Evolutionary conservation across 768 basidiomycete genomes (phyloP).

Genomic region (Suillus fuscotomentosus): DNA sequence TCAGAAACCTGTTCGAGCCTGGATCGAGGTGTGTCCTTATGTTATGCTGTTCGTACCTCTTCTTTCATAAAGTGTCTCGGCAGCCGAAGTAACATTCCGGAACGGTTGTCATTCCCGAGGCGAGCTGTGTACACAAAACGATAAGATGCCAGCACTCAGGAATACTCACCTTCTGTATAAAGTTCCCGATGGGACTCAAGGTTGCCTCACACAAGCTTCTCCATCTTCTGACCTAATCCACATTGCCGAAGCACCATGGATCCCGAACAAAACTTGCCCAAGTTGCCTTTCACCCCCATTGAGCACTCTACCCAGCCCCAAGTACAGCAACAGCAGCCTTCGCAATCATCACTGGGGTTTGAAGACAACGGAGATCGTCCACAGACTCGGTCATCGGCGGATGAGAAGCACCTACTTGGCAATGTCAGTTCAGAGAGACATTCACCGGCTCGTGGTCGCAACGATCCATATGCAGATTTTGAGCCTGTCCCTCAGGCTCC

Average conservation of each 20-base stretch:
- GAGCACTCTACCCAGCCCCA: neutral
- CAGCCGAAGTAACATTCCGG: neutral
- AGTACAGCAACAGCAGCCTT: neutral
- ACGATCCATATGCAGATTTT: slow-evolving; percentile 10
- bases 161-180: neutral
- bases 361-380: neutral
- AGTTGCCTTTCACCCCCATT: neutral
- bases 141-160: neutral
- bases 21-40: neutral
- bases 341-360: neutral
- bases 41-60: neutral
- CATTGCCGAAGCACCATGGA: slow-evolving; percentile 18
- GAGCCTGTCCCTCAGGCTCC: slow-evolving; percentile 8
- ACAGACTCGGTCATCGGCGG: slow-evolving; percentile 6
- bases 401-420: slow-evolving; percentile 9
- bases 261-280: neutral
- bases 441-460: neutral
- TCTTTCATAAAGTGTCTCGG: neutral
- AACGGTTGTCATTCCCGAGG: neutral
- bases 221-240: neutral
- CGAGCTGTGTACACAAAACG: neutral
- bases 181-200: neutral
- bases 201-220: neutral
- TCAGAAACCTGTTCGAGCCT: neutral
- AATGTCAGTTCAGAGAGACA: slow-evolving; percentile 7